phyloP scores from a whole-genome alignment of 257 asterid genomes.

The Schizonepeta tenuifolia region DNA sequence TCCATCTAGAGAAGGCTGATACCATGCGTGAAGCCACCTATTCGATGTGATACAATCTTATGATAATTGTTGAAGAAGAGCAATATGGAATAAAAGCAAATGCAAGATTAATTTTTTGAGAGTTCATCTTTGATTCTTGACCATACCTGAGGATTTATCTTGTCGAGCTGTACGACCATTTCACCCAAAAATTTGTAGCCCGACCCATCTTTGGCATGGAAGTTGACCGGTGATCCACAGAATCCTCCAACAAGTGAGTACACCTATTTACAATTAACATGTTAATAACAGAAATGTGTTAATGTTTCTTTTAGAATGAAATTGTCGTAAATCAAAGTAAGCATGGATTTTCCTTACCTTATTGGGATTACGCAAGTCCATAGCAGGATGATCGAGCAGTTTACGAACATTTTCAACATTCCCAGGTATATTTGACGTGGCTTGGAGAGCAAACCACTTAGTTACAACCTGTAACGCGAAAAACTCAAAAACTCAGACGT shows the following conservation, averaged over 20 bases:
- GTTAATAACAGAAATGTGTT: neutral
- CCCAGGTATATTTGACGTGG: constrained; percentile 65
- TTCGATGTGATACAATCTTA: neutral
- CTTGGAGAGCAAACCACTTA: constrained; percentile 85
- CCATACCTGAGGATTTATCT: constrained; percentile 79
- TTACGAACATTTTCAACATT: constrained; percentile 77
- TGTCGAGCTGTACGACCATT: constrained; percentile 77
- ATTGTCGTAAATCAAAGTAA: neutral
- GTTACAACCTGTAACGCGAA: constrained; percentile 60
- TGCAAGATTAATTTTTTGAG: neutral
- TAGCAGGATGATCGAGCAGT: constrained; percentile 71
- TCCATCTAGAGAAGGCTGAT: constrained; percentile 93
- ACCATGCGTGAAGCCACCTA: constrained; percentile 97
- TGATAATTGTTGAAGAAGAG: neutral
- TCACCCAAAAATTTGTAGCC: constrained; percentile 90
- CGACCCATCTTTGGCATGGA: constrained; percentile 78
- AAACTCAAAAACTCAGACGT: neutral
- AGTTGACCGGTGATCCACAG: constrained; percentile 77
- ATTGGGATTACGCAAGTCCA: constrained; percentile 82
- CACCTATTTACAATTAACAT: constrained; percentile 48
- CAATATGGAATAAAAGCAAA: neutral
- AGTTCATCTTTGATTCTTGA: neutral
- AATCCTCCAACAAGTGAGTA: constrained; percentile 78
- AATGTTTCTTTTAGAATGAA: neutral
- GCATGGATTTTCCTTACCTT: constrained; percentile 49